These are phyloP conservation scores for Talaromyces sp. DNA, from an alignment of 2,329 filamentous ascomycete genomes.

Conservation along the genomic window DNA sequence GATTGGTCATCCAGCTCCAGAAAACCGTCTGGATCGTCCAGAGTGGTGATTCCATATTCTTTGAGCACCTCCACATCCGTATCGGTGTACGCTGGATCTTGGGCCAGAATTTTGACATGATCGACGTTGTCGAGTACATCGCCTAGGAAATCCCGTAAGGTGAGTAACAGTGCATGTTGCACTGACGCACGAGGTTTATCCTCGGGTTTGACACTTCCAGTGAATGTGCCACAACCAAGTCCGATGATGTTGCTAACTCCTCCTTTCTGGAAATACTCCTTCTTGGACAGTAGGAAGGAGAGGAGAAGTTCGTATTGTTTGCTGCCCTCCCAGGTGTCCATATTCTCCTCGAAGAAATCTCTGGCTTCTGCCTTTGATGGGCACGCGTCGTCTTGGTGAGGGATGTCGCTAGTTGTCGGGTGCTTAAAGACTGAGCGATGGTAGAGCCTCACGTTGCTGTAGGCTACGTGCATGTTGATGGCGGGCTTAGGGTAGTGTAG, in stretches of 20 bases:
- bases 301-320: neutral
- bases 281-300: neutral
- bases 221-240: neutral
- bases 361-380: neutral
- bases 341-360: neutral
- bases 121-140: neutral
- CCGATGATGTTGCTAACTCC: neutral
- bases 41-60: neutral
- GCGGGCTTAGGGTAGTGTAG: neutral
- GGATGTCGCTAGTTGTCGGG: no score
- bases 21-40: slow-evolving; percentile 1
- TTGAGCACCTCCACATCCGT: neutral
- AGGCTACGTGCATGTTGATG: neutral
- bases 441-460: neutral
- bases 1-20: neutral
- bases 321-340: neutral
- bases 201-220: neutral
- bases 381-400: no score
- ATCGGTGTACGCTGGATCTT: neutral
- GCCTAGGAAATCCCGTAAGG: neutral
- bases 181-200: neutral
- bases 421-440: neutral
- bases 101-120: neutral
- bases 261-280: neutral
- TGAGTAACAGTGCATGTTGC: slow-evolving; percentile 3